Base-by-base conservation (phyloP, 805 yeast genomes). In the Yamadazyma laniorum region DNA sequence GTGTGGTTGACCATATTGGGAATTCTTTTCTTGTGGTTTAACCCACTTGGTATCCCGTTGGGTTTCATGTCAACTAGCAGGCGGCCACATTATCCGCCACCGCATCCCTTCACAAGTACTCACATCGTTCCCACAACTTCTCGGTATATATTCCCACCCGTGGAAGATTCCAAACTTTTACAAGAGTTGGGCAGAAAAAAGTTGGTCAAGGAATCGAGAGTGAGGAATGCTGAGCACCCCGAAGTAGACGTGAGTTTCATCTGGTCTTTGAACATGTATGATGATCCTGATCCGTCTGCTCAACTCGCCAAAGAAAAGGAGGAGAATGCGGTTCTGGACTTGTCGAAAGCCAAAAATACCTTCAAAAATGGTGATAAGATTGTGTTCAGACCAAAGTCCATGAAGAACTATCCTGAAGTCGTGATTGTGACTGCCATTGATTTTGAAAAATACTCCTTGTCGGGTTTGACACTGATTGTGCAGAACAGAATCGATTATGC, bases 401-500 rank as follows among this genome's bases (percentile, higher is more conserved):
- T 45, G 13, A 56, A 58, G 6, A 61, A 72, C 16, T 63, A 60
- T 36, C 93, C 93, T 6, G 82, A 81, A 38, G 70, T 84, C 17
- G 79, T 90, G 15, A 56, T 90, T 27, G 96, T 90, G 12, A 77
- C 95, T 0, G 82, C 85, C 2, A 65, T 90, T 19, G 95, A 89
- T 63, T 85, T 78, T 51, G 85, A 83, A 36, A 75, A 72, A 39
- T 79, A 78, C 51, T 77, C 80, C 21, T 55, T 74, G 27, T 73
- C 74, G 15, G 77, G 81, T 23, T 67, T 88, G 31, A 77, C 81
- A 13, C 76, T 75, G 38, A 70, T 90, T 39, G 83, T 88, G 14
- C 95, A 88, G 58, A 89, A 89, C 59, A 75, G 97, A 53, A 83
- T 85, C 19, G 90, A 88, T 58, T 91, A 90, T 56, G 95, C 95